Evolutionary conservation across 345 rosid species (phyloP), one percentile per base, ranked within the genome.

Genomic region (Luvunga scandens): DNA sequence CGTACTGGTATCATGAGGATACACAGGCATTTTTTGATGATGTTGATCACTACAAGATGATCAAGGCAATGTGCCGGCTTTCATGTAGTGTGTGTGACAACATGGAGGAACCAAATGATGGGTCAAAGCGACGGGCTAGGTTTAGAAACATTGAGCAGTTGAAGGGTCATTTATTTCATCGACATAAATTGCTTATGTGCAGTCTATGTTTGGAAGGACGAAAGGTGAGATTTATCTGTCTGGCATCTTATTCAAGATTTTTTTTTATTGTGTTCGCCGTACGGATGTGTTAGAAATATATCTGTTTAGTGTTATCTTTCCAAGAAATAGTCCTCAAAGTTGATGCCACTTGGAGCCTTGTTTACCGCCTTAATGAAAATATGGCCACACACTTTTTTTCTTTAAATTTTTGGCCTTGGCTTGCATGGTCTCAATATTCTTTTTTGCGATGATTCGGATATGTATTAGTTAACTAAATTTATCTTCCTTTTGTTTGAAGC

Each of bases 21-120:
- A 93, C 98, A 6, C 88, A 89, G 71, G 89, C 94, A 12, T 93
- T 91, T 84, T 97, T 97, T 79, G 98, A 97, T 82, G 98, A 97
- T 59, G 84, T 79, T 65, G 99, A 94, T 77, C 98, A 97, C 56
- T 97, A 97, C 84, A 91, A 84, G 87, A 91, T 97, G 99, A 87
- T 97, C 83, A 97, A 93, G 87, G 99, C 97, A 13, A 97, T 94
- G 99, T 97, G 99, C 83, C 92, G 90, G 82, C 94, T 97, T 69
- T 91, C 98, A 2, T 97, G 98, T 57, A 89, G 90, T 80, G 91
- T 83, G 22, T 97, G 99, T 74, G 99, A 96, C 81, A 89, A 86
- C 57, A 45, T 80, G 72, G 98, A 92, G 76, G 90, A 85, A 75
- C 28, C 84, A n/a, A 86, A 50, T 75, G 95, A 89, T 69, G 95